Percentiles rank a stretch among this genome's conserved stretches.
Evolutionary conservation across 2,329 filamentous ascomycete species (phyloP).

Genomic region (Westerdykella ornata): DNA sequence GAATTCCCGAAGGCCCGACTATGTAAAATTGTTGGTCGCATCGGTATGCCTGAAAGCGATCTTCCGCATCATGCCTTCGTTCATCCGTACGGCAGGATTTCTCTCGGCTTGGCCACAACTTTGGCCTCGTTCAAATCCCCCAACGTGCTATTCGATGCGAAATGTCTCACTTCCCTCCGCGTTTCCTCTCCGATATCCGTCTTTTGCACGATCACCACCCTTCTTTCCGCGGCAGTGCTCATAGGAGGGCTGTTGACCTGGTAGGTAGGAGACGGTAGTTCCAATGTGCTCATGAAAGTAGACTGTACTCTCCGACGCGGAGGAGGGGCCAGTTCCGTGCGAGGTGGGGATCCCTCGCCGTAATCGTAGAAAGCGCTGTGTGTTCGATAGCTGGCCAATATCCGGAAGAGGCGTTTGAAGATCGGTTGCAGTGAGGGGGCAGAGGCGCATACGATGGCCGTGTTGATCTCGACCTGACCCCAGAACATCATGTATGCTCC

Average conservation of each 20-base stretch:
- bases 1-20: no score
- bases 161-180: slow-evolving; percentile 4
- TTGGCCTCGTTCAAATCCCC: slow-evolving; percentile 6
- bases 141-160: slow-evolving; percentile 1
- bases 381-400: slow-evolving; percentile 5
- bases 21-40: no score
- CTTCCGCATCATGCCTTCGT: neutral
- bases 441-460: slow-evolving; percentile 20
- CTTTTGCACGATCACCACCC: neutral
- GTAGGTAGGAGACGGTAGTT: neutral
- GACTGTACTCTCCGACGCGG: neutral
- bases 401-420: slow-evolving; percentile 12
- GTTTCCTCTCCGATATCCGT: slow-evolving; percentile 7
- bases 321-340: no score
- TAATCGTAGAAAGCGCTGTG: slow-evolving; percentile 15
- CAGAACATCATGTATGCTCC: slow-evolving; percentile 21
- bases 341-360: slow-evolving; percentile 3
- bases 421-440: slow-evolving; percentile 20
- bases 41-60: no score
- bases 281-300: slow-evolving; percentile 4
- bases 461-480: slow-evolving; percentile 23
- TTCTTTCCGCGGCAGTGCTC: neutral
- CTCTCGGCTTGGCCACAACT: slow-evolving; percentile 7
- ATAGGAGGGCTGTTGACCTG: neutral
- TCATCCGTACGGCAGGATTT: slow-evolving; percentile 11